Base-by-base conservation (phyloP, 306 rosid species). In the Trifolium fragiferum region DNA sequence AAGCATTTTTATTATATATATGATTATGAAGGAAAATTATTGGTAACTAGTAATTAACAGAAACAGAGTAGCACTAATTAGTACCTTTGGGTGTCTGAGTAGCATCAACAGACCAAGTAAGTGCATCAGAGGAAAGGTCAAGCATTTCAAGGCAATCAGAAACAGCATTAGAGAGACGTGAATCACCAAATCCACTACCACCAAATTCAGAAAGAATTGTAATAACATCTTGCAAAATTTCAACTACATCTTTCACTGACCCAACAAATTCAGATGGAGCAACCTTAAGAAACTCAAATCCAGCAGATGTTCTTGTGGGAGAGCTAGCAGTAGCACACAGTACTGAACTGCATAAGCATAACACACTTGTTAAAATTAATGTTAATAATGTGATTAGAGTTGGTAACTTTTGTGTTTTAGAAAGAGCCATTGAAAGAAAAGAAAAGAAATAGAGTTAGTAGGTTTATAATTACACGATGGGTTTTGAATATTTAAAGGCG, bases 101-200 rank as follows among this genome's bases (percentile, higher is more conserved):
- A 41, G 96, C 97, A 7, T 96, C 83, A 10, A 81, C 82, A 2
- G 99, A 74, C 95, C 90, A 83, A 7, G 65, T 41, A 40, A 92
- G 82, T 10, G 78, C 84, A 19, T 94, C 97, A 14, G 86, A 74
- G 8, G 97, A 87, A 47, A 73, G 37, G 32, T 94, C 96, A 21
- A 94, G 89, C 80, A 94, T 80, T 35, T 94, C 97, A 8, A 87
- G 81, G 62, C 99, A 94, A 70, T 94, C 96, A 33, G 91, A 81
- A 35, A 94, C 65, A 72, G 99, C 97, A 19, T 78, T 86, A 3
- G 96, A 76, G 18, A 88, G 58, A n/a, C 90, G 97, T 4, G 76
- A 84, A 55, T 92, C 86, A 0, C 96, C 93, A 3, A 86, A 78
- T 8, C 20, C 74, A 4, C 20, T 54, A 14, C 80, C 73, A 27